phyloP scores from a whole-genome alignment of 2,329 filamentous ascomycete genomes.

The Calonectria honghensis region DNA sequence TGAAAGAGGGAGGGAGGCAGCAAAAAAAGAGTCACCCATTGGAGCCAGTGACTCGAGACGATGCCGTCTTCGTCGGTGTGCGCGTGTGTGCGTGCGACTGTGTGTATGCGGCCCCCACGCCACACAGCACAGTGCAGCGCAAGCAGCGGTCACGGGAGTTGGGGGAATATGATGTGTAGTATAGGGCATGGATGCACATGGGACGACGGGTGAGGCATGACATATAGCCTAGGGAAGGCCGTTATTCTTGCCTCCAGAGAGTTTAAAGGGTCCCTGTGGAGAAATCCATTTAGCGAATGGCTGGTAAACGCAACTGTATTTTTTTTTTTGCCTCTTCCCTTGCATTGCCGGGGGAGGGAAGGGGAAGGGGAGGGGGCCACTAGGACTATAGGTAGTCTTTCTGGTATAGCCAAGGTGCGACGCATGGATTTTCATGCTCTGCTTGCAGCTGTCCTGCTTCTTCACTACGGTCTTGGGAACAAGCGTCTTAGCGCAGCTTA shows the following conservation, averaged over 20 bases:
- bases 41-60: constrained; percentile 7
- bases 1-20: background rate
- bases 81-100: background rate
- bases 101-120: constrained; percentile 8
- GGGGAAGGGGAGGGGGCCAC: background rate
- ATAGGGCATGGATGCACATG: constrained; percentile 31
- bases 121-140: constrained; percentile 17
- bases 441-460: background rate
- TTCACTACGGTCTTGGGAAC: background rate
- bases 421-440: constrained; percentile 8
- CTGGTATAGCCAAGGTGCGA: background rate
- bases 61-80: background rate
- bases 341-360: background rate
- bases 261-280: constrained; percentile 4
- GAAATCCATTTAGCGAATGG: background rate
- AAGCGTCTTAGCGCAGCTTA: constrained; percentile 21
- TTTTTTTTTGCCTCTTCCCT: background rate
- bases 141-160: constrained; percentile 21
- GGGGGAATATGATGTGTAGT: constrained; percentile 37
- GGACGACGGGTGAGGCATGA: constrained; percentile 8
- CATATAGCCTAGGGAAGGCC: background rate
- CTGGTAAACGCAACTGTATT: background rate
- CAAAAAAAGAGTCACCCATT: background rate
- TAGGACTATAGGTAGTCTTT: background rate
- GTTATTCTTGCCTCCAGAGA: background rate